Percentiles rank a stretch among this genome's conserved stretches.
phyloP scores from a whole-genome alignment of 73 alveolate genomes.

The Paramecium biaurelia region DNA sequence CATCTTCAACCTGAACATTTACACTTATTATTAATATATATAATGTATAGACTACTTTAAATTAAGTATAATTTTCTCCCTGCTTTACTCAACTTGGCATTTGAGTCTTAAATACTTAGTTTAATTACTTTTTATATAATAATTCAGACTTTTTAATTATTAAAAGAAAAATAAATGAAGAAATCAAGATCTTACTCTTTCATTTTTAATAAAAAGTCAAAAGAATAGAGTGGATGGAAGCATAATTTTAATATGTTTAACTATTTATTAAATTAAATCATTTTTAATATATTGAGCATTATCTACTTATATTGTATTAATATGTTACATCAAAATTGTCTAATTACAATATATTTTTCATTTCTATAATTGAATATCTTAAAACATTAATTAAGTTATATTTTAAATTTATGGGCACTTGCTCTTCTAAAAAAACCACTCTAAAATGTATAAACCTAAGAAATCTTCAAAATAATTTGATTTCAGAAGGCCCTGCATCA shows the following conservation, averaged over 20 bases:
- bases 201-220: neutral
- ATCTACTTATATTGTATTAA: neutral
- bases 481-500: neutral
- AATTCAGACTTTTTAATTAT: neutral
- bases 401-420: neutral
- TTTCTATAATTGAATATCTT: neutral
- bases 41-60: too few species aligned
- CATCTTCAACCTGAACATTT: too few species aligned
- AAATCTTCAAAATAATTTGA: neutral
- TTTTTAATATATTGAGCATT: neutral
- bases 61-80: neutral
- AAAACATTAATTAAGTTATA: neutral
- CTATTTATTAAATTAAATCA: neutral
- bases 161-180: neutral
- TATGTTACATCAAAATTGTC: neutral
- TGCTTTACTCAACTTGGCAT: neutral
- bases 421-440: neutral
- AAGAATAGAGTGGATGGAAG: neutral
- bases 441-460: neutral
- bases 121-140: neutral
- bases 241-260: neutral
- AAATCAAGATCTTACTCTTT: neutral
- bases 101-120: neutral
- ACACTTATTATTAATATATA: too few species aligned
- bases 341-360: neutral